Evolutionary conservation across 345 rosid genomes (phyloP).

Genomic region (Salix brachista): DNA sequence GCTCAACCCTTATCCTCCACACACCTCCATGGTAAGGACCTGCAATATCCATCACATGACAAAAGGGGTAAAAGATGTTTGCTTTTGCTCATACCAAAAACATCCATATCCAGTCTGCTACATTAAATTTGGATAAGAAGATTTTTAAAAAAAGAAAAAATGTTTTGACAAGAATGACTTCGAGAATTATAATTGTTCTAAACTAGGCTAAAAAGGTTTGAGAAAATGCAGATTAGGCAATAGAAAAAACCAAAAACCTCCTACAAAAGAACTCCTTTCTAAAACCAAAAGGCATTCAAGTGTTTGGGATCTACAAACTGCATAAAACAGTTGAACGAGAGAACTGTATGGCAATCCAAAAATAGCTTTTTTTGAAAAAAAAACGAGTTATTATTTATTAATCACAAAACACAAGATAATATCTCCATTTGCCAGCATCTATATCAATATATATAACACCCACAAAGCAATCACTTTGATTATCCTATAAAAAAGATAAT

Average conservation of each 20-base stretch:
- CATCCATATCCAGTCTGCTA: background rate
- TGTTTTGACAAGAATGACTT: background rate
- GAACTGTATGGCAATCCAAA: background rate
- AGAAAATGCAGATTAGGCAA: background rate
- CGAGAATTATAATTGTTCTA: background rate
- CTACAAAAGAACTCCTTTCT: background rate
- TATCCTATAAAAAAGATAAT: background rate
- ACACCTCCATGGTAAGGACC: constrained; percentile 92
- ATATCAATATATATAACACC: background rate
- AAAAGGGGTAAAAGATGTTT: background rate
- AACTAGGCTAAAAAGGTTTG: background rate
- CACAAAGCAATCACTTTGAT: background rate
- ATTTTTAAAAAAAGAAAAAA: background rate
- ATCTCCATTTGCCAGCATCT: background rate
- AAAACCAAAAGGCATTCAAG: background rate
- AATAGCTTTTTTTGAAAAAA: background rate
- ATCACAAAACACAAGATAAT: background rate
- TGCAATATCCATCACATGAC: constrained; percentile 30
- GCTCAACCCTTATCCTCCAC: constrained; percentile 96
- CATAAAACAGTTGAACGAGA: background rate
- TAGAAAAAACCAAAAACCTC: background rate
- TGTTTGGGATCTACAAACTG: background rate
- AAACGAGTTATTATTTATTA: background rate
- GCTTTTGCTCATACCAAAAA: background rate
- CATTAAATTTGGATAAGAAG: background rate